These are phyloP conservation scores for Boletus speciosus DNA, from an alignment of 768 basidiomycete genomes.

Conservation along the genomic window DNA sequence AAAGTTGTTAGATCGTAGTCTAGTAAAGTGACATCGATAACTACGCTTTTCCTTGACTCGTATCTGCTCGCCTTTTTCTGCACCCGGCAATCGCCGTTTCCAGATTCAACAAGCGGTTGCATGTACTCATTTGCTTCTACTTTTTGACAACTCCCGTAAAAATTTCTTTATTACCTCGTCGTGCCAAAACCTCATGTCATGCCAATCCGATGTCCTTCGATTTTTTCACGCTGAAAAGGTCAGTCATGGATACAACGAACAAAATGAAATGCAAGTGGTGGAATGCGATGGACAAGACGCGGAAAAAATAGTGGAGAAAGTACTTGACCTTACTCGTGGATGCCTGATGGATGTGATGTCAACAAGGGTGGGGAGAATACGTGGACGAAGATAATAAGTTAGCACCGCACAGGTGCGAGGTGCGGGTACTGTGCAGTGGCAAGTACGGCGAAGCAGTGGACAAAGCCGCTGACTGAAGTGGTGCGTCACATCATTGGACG, in stretches of 20 bases:
- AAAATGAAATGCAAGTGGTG: not conserved
- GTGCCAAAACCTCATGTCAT: not conserved
- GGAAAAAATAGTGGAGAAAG: conserved; percentile 7
- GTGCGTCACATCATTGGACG: conserved; percentile 29
- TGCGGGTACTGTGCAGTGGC: conserved; percentile 2
- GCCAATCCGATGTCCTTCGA: conserved; percentile 3
- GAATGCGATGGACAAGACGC: not conserved
- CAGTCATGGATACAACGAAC: conserved; percentile 20
- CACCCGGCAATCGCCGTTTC: conserved; percentile 7
- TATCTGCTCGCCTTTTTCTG: not conserved
- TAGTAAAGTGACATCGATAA: not conserved
- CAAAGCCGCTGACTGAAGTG: not conserved
- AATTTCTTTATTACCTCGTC: not conserved
- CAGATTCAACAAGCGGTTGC: not conserved
- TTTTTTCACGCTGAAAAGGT: conserved; percentile 30
- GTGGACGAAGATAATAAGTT: conserved; percentile 28
- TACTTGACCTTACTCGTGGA: conserved; percentile 28
- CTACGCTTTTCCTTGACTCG: not conserved
- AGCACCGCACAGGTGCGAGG: conserved; percentile 10
- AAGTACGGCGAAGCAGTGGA: not conserved
- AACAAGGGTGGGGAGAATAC: conserved; percentile 5
- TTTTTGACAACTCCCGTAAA: not conserved
- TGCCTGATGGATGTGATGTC: conserved; percentile 12
- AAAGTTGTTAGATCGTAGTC: not conserved
- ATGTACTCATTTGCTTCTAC: conserved; percentile 12